phyloP scores from a whole-genome alignment of 371 early-diverging fungal genomes.

The Mucor irregularis region DNA sequence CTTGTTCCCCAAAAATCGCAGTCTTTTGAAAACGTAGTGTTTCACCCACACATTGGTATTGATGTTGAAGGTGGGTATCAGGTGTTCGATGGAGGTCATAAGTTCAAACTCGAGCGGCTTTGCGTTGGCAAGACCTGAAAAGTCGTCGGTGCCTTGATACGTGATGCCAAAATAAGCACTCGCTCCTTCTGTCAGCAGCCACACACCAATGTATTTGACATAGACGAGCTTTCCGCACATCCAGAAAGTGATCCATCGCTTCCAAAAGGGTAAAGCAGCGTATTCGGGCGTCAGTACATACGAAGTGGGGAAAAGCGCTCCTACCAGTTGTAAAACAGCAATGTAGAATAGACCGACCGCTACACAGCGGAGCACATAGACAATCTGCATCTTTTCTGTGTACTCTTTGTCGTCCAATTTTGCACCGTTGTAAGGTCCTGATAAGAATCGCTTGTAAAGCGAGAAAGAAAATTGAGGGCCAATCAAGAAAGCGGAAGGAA shows the following conservation, averaged over 20 bases:
- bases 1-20: conserved; percentile 64
- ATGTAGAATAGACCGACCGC: conserved; percentile 50
- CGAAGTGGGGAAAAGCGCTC: conserved; percentile 42
- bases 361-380: conserved; percentile 46
- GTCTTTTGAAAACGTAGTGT: conserved; percentile 71
- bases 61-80: conserved; percentile 66
- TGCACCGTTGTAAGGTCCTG: conserved; percentile 19
- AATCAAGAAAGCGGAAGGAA: conserved; percentile 65
- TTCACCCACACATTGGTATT: conserved; percentile 76
- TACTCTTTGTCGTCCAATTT: conserved; percentile 12
- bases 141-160: conserved; percentile 60
- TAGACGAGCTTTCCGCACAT: conserved; percentile 54
- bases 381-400: conserved; percentile 20
- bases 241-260: conserved; percentile 45
- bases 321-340: conserved; percentile 47
- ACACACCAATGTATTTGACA: conserved; percentile 69
- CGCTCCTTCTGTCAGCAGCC: conserved; percentile 67
- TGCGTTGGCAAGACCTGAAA: conserved; percentile 62
- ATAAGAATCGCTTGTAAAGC: conserved; percentile 45
- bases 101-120: conserved; percentile 42
- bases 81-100: conserved; percentile 56
- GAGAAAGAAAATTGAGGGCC: conserved; percentile 75
- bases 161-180: conserved; percentile 61
- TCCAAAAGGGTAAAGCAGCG: conserved; percentile 27
- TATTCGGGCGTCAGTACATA: conserved; percentile 52